Evolutionary conservation across 257 asterid species (phyloP), one percentile per base, ranked within the genome.

Genomic region (Handroanthus guayacan): DNA sequence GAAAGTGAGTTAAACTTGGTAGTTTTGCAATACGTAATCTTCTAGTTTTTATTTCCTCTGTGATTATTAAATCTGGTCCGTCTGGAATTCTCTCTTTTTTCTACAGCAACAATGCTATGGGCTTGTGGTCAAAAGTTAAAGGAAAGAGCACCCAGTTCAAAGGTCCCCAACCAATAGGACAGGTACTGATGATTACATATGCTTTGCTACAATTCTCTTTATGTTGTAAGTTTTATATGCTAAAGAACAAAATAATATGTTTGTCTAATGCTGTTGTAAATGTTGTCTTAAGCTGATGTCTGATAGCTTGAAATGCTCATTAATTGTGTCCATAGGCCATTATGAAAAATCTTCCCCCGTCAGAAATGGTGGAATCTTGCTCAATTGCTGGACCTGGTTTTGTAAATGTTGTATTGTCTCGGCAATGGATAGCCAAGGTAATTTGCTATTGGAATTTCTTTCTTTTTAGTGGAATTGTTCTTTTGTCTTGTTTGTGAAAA

Each of bases 51-150:
- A 7, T 38, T 12, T 9, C 45, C 54, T 16, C 57, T 69, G 9
- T 31, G 57, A 36, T 61, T 54, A 3, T 67, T 67, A 37, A 69
- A 25, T 25, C 31, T 25, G 31, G 31, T 25, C 31, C 31, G 52
- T 75, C 3, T 55, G 31, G 36, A 76, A 76, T 63, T 47, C 12
- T 71, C 60, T 62, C 78, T 60, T 65, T 74, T 79, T 75, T 80
- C 20, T 79, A 62, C 89, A 95, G 97, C 88, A 95, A 95, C 81
- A 95, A 95, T 79, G 99, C 99, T 12, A 95, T 95, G 99, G 89
- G 97, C 75, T 79, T 95, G 82, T 95, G 94, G 91, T 81, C 90
- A 44, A 89, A 85, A 79, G 77, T 95, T 71, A 95, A 85, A 78
- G 95, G 87, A 71, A 91, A 64, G 71, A 80, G 87, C 55, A 82